Evolutionary conservation across 2,329 filamentous ascomycete species (phyloP), one percentile per base, ranked within the genome.

Genomic region (Neonectria hederae): DNA sequence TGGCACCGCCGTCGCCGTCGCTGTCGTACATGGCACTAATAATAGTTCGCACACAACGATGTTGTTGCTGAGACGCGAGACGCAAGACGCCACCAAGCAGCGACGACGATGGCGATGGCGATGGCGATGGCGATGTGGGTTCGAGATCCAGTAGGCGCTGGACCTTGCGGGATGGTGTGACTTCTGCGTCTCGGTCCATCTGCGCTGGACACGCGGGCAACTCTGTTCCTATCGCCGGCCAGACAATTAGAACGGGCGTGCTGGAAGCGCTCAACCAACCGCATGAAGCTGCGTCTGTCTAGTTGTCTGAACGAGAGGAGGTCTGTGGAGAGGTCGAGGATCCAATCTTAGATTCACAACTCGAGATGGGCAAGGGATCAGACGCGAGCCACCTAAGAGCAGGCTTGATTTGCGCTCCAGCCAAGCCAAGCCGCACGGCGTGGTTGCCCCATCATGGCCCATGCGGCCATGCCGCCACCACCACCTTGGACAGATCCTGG

Each of bases 61-160:
- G 54, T 51, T 68, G 62, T 63, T 54, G 64, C 53, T 59, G 65
- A 46, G 40, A 58, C 64, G 63, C 28, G 17, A 62, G 63, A 66
- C 63, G 64, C 42, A 38, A 63, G 63, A 67, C 65, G 64, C 68
- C 65, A 70, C 63, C 58, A 46, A 46, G 51, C 38, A 64, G 62
- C 26, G 54, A 59, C 58, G 68, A 66, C 53, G 57, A 66, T 49
- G 57, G n/a, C 38, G 38, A 65, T 60, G 65, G 48, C 70, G 59
- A 73, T 70, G 72, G n/a, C 38, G 38, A 65, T 60, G 65, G 48
- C 69, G 57, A 73, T 70, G 72, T 72, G 70, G 72, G 62, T 67
- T 74, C 49, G 38, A 65, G 51, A 46, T 63, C 56, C 54, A 67
- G 65, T 62, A 64, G 64, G 66, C 65, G 61, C 62, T 63, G 58